Evolutionary conservation across 129 eudicot species (phyloP).

Genomic region (Dittrichia graveolens): DNA sequence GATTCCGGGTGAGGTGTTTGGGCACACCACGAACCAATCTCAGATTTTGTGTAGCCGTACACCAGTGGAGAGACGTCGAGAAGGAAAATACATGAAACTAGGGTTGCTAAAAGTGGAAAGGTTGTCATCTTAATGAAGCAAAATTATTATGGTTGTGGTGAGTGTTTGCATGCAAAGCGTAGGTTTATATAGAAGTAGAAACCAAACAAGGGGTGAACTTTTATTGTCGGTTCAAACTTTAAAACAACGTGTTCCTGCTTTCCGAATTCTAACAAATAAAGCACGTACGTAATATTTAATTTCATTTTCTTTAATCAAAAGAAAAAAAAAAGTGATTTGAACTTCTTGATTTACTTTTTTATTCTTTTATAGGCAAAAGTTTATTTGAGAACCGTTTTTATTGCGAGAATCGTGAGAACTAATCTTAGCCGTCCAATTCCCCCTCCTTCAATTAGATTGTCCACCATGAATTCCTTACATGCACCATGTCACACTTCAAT

Average conservation of each 20-base stretch:
- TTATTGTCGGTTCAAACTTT: neutral
- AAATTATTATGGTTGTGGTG: conserved; percentile 18
- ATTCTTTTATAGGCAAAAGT: too few relatives aligned
- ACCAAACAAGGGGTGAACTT: conserved; percentile 8
- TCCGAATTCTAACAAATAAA: conserved; percentile 11
- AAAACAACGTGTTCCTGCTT: conserved; percentile 26
- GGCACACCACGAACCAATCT: conserved; percentile 59
- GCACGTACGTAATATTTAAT: neutral
- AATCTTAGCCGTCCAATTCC: too few relatives aligned
- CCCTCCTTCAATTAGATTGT: too few relatives aligned
- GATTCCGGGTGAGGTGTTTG: conserved; percentile 78
- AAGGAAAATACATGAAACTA: conserved; percentile 28
- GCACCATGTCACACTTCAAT: too few relatives aligned
- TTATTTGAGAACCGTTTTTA: too few relatives aligned
- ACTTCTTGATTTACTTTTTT: neutral
- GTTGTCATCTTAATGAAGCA: conserved; percentile 21
- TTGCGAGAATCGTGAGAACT: too few relatives aligned
- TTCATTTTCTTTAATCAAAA: neutral
- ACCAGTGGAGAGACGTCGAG: conserved; percentile 37
- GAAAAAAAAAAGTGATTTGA: conserved; percentile 10
- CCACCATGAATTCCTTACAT: too few relatives aligned
- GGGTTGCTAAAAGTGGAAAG: conserved; percentile 28
- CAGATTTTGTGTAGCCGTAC: conserved; percentile 22
- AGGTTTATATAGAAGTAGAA: conserved; percentile 46
- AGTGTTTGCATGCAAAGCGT: conserved; percentile 31